Evolutionary conservation across 805 yeast species (phyloP).

Genomic region (Candida tallmaniae): DNA sequence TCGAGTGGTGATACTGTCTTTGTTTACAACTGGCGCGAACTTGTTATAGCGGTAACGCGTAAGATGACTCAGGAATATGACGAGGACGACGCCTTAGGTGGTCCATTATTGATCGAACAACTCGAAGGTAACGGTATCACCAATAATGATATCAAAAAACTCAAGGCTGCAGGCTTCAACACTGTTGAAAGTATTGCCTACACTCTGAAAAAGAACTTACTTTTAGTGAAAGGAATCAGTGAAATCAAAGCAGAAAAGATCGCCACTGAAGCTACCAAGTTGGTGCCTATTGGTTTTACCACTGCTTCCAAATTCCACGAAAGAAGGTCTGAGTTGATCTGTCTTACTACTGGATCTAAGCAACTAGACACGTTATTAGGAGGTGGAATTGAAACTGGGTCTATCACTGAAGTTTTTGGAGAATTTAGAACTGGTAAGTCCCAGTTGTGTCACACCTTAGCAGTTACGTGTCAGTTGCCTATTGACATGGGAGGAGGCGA

Average conservation of each 20-base stretch:
- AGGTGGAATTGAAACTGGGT: constrained; percentile 97
- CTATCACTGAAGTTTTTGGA: constrained; percentile 93
- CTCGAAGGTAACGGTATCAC: constrained; percentile 83
- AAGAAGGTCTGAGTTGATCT: constrained; percentile 83
- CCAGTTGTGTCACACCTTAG: constrained; percentile 92
- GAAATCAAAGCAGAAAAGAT: constrained; percentile 92
- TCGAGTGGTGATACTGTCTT: constrained; percentile 8
- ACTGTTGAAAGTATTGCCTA: constrained; percentile 93
- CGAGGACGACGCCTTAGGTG: constrained; percentile 34
- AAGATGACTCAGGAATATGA: constrained; percentile 15
- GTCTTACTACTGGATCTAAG: constrained; percentile 93
- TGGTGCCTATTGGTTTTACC: constrained; percentile 95
- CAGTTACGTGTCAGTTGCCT: constrained; percentile 95
- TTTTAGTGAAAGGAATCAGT: constrained; percentile 84
- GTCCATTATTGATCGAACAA: constrained; percentile 41
- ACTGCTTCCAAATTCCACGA: constrained; percentile 94
- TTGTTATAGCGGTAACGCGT: neutral
- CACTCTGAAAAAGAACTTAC: constrained; percentile 76
- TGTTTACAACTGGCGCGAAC: constrained; percentile 7
- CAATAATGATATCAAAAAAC: constrained; percentile 68
- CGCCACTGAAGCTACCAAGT: constrained; percentile 73
- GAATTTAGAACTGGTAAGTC: constrained; percentile 98
- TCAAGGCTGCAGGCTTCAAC: constrained; percentile 77
- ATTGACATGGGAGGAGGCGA: constrained; percentile 98
- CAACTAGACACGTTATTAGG: constrained; percentile 89